These are phyloP conservation scores for Penicillium decumbens DNA, from an alignment of 2,329 filamentous ascomycete species.

Conservation along the genomic window DNA sequence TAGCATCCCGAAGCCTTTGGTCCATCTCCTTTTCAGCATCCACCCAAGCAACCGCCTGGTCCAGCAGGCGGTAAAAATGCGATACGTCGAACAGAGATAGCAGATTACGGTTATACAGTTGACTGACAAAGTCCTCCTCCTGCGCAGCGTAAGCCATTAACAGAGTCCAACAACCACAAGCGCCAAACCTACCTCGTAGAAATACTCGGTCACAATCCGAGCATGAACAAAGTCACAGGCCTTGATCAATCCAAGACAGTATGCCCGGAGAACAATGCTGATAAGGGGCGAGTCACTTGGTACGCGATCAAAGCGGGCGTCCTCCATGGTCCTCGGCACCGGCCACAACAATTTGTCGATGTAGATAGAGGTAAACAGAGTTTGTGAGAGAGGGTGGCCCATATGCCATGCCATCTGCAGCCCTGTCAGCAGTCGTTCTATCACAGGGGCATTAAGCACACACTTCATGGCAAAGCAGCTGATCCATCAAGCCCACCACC, in stretches of 20 bases:
- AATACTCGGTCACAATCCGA: slow-evolving; percentile 75
- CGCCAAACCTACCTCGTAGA: slow-evolving; percentile 66
- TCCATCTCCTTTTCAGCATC: slow-evolving; percentile 35
- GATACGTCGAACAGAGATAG: slow-evolving; percentile 59
- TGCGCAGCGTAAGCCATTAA: slow-evolving; percentile 37
- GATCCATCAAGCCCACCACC: slow-evolving; percentile 88
- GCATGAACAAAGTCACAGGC: slow-evolving; percentile 73
- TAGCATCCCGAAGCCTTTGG: slow-evolving; percentile 47
- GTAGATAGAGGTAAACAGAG: slow-evolving; percentile 86
- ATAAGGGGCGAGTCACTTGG: slow-evolving; percentile 45
- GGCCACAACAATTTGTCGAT: slow-evolving; percentile 77
- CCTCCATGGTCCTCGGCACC: slow-evolving; percentile 57
- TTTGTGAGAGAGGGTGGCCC: slow-evolving; percentile 93
- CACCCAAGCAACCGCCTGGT: slow-evolving; percentile 53
- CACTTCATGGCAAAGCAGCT: slow-evolving; percentile 84
- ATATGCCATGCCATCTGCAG: slow-evolving; percentile 88
- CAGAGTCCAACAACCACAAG: background rate
- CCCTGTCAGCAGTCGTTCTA: background rate
- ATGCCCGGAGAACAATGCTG: slow-evolving; percentile 68
- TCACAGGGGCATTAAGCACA: slow-evolving; percentile 10
- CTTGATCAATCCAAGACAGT: slow-evolving; percentile 80
- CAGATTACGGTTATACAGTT: slow-evolving; percentile 77
- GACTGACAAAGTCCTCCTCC: slow-evolving; percentile 96
- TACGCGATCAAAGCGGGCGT: slow-evolving; percentile 57
- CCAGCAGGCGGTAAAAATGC: slow-evolving; percentile 53